A percentile compares a stretch with the other conserved stretches of the same genome.
phyloP scores from a whole-genome alignment of 2,329 filamentous ascomycete genomes.

The Neurospora crassa region DNA sequence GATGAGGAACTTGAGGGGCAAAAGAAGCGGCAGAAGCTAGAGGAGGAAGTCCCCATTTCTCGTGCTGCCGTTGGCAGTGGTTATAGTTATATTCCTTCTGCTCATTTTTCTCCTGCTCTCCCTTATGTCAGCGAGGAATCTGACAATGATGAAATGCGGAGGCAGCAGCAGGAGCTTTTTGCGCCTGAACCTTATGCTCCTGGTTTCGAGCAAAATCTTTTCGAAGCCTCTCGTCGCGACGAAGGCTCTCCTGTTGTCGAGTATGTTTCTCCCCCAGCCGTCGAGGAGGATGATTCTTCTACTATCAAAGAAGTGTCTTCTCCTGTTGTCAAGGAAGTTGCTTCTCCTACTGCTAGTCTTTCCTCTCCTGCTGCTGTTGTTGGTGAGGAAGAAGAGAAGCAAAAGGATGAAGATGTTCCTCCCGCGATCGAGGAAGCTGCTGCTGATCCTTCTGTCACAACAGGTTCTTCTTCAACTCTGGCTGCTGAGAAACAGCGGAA shows the following conservation, averaged over 20 bases:
- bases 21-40: not conserved
- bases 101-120: not conserved
- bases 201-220: not conserved
- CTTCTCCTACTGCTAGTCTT: not conserved
- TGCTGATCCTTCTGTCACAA: too few species aligned
- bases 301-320: not conserved
- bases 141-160: not conserved
- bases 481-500: not conserved
- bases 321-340: not conserved
- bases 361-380: not conserved
- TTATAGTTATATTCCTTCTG: not conserved
- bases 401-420: not conserved
- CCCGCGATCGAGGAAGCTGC: too few species aligned
- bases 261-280: not conserved
- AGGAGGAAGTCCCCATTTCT: not conserved
- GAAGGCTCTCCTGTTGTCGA: not conserved
- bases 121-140: not conserved
- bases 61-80: not conserved
- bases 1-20: not conserved
- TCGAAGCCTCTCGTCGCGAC: not conserved
- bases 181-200: not conserved
- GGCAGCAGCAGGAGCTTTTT: not conserved
- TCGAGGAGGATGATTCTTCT: not conserved
- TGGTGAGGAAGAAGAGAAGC: not conserved
- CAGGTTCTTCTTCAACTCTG: not conserved